A percentile compares a stretch with the other conserved stretches of the same genome.
phyloP scores from a whole-genome alignment of 805 yeast species.

The Nakazawaea wyomingensis region DNA sequence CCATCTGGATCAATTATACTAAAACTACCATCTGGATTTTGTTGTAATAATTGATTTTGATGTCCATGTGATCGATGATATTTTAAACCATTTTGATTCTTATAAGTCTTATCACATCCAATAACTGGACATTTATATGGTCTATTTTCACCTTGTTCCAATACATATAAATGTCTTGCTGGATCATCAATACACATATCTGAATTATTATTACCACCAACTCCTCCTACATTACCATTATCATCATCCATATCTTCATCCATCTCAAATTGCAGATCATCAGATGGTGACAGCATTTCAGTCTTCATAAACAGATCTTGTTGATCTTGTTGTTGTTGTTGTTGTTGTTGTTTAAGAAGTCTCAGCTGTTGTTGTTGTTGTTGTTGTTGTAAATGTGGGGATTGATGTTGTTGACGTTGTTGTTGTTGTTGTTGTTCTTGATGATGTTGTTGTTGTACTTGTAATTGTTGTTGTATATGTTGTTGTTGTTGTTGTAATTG shows the following conservation, averaged over 20 bases:
- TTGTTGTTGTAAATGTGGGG: not conserved
- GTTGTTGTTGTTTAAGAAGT: no score
- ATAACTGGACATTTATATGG: constrained; percentile 97
- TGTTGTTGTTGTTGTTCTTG: constrained; percentile 8
- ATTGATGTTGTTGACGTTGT: not conserved
- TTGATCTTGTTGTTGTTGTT: constrained; percentile 7
- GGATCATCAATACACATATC: constrained; percentile 91
- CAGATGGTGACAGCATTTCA: constrained; percentile 1
- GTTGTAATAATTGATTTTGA: constrained; percentile 87
- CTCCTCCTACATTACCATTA: constrained; percentile 38
- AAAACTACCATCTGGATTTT: constrained; percentile 89
- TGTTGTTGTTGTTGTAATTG: constrained; percentile 17
- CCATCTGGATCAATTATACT: constrained; percentile 96
- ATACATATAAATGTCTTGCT: constrained; percentile 87
- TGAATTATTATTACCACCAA: not conserved
- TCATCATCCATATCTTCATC: constrained; percentile 36
- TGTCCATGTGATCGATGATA: constrained; percentile 96
- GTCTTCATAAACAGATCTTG: not conserved
- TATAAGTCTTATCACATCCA: constrained; percentile 96
- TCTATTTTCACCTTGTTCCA: constrained; percentile 86
- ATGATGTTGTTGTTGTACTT: constrained; percentile 19
- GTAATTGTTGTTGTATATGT: constrained; percentile 18
- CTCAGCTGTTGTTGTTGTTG: constrained; percentile 10
- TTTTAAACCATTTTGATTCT: constrained; percentile 95
- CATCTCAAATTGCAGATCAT: constrained; percentile 27